Conservation (phyloP, 345 rosid species). For the Citrus australasica region DNA sequence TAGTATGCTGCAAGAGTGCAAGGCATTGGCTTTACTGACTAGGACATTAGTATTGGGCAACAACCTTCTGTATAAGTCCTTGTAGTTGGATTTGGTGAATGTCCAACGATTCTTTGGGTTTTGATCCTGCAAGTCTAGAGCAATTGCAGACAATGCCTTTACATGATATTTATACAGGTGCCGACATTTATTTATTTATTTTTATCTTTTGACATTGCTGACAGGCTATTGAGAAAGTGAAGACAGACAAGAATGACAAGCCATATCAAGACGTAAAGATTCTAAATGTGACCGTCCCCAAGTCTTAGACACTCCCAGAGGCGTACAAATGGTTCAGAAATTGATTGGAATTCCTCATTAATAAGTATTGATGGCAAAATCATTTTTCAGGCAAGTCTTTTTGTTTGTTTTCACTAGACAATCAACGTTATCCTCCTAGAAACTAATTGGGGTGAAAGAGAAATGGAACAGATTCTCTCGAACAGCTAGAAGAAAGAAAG, state of each 20-base stretch:
- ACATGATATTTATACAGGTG: too few species aligned
- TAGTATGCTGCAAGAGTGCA: not conserved
- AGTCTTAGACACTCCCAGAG: slow-evolving; percentile 32
- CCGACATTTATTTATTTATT: not conserved
- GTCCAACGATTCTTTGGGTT: not conserved
- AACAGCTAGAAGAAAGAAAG: not conserved
- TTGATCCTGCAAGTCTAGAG: not conserved
- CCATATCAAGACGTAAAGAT: slow-evolving; percentile 93
- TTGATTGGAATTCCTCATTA: not conserved
- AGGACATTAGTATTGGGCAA: not conserved
- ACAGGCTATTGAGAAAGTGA: slow-evolving; percentile 94
- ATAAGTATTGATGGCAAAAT: not conserved
- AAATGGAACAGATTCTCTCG: not conserved
- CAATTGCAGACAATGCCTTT: not conserved
- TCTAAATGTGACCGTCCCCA: slow-evolving; percentile 81
- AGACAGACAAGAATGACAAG: slow-evolving; percentile 79
- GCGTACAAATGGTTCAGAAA: not conserved
- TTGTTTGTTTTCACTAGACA: not conserved
- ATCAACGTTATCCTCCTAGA: not conserved
- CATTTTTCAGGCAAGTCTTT: not conserved
- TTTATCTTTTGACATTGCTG: slow-evolving; percentile 2
- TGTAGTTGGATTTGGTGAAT: not conserved
- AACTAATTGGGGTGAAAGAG: not conserved
- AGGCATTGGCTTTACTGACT: not conserved
- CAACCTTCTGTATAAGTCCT: not conserved